Percentiles rank a stretch among this genome's conserved stretches.
phyloP scores from a whole-genome alignment of 208 protist genomes.

The Leishmania braziliensis region DNA sequence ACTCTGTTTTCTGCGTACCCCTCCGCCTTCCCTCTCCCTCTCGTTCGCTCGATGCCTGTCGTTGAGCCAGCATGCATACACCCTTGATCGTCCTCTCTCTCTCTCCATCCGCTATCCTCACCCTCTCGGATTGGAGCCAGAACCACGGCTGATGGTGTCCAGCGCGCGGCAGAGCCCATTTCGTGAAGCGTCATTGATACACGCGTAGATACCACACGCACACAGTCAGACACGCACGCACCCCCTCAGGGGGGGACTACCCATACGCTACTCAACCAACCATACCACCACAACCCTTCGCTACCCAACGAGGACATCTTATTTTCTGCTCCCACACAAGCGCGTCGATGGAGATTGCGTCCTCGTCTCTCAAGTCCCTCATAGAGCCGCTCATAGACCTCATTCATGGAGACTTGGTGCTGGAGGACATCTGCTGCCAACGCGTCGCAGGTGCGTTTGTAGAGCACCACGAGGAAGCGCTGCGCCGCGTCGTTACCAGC shows the following conservation, averaged over 20 bases:
- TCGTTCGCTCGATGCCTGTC: neutral
- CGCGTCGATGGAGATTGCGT: conserved; percentile 4
- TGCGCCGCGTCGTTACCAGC: conserved; percentile 30
- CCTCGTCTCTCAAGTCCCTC: conserved; percentile 10
- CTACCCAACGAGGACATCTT: neutral
- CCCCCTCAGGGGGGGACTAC: neutral
- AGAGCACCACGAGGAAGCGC: conserved; percentile 30
- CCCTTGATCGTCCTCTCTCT: neutral
- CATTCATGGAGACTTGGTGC: conserved; percentile 65
- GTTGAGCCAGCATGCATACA: neutral
- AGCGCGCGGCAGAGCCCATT: neutral
- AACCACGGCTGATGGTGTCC: neutral
- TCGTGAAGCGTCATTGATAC: neutral
- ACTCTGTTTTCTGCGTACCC: neutral
- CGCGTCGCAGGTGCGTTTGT: conserved; percentile 48
- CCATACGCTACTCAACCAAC: neutral
- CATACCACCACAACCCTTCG: neutral
- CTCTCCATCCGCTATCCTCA: neutral
- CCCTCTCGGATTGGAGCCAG: neutral
- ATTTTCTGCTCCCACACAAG: neutral
- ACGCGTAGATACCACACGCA: neutral
- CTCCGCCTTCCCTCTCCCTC: neutral
- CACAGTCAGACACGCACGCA: neutral
- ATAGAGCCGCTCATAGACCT: conserved; percentile 65
- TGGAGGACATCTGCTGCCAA: conserved; percentile 43